Evolutionary conservation across 768 basidiomycete genomes (phyloP).

Genomic region (Boletus coccyginus): DNA sequence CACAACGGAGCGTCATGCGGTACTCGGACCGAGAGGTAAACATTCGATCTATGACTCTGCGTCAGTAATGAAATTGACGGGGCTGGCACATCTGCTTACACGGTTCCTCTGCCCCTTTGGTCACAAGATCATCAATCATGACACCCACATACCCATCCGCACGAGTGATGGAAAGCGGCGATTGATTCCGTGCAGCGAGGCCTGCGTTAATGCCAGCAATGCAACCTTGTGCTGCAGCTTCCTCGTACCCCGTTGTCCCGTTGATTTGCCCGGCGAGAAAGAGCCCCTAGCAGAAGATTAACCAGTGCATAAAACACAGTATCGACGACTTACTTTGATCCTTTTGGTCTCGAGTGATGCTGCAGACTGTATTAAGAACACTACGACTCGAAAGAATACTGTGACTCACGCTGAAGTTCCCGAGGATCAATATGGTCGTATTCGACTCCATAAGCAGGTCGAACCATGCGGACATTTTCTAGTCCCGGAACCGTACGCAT

Average conservation of each 20-base stretch:
- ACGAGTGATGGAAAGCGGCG: constrained; percentile 67
- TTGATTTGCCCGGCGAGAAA: constrained; percentile 93
- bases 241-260: constrained; percentile 92
- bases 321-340: constrained; percentile 48
- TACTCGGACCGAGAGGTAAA: constrained; percentile 92
- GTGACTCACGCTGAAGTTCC: constrained; percentile 64
- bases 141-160: constrained; percentile 88
- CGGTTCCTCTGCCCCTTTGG: constrained; percentile 88
- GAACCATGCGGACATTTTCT: constrained; percentile 79
- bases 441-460: constrained; percentile 90
- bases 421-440: constrained; percentile 89
- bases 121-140: constrained; percentile 88
- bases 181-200: constrained; percentile 51
- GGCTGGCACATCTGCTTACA: constrained; percentile 43
- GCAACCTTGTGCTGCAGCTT: constrained; percentile 89
- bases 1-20: constrained; percentile 81
- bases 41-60: constrained; percentile 68
- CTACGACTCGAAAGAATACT: neutral
- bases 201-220: constrained; percentile 90
- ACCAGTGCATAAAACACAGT: neutral
- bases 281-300: constrained; percentile 49
- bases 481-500: constrained; percentile 83
- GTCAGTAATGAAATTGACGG: constrained; percentile 1
- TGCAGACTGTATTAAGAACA: constrained; percentile 25
- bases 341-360: constrained; percentile 85